A percentile compares a stretch with the other conserved stretches of the same genome.
Conservation (phyloP, 1,284 basidiomycete genomes). For the Phylloporus sp. region DNA sequence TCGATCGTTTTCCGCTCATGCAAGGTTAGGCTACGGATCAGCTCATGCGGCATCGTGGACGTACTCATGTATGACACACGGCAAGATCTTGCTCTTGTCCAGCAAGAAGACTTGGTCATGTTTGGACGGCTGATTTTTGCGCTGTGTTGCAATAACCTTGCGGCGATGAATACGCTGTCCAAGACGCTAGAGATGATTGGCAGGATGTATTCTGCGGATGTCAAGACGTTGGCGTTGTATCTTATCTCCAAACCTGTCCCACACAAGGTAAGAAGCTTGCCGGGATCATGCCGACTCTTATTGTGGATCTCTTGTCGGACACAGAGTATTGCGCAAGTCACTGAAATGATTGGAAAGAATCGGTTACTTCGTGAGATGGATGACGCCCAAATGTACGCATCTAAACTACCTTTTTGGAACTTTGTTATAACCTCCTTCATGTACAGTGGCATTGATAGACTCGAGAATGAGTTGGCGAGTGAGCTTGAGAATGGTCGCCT, state of each 20-base stretch:
- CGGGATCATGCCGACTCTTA: background rate
- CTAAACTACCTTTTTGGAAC: background rate
- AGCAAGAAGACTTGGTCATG: conserved; percentile 89
- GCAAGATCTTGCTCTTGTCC: conserved; percentile 62
- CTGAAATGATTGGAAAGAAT: conserved; percentile 75
- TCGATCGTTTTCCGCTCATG: conserved; percentile 2
- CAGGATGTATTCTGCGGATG: conserved; percentile 78
- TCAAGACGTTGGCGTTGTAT: conserved; percentile 82
- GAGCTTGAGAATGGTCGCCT: conserved; percentile 98
- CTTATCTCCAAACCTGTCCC: conserved; percentile 76
- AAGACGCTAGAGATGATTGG: conserved; percentile 82
- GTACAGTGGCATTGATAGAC: conserved; percentile 73
- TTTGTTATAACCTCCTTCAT: conserved; percentile 2
- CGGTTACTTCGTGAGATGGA: conserved; percentile 84
- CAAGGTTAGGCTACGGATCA: conserved; percentile 67
- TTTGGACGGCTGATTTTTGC: conserved; percentile 87
- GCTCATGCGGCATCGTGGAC: conserved; percentile 85
- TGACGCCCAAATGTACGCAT: conserved; percentile 73
- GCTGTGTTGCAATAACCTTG: conserved; percentile 73
- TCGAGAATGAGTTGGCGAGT: conserved; percentile 85
- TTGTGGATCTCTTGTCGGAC: conserved; percentile 4
- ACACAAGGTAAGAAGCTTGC: conserved; percentile 50
- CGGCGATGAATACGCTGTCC: conserved; percentile 66
- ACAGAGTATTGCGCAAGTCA: conserved; percentile 79
- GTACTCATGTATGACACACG: conserved; percentile 78